Evolutionary conservation across 345 rosid species (phyloP), one percentile per base, ranked within the genome.

Genomic region (Populus ilicifolia): DNA sequence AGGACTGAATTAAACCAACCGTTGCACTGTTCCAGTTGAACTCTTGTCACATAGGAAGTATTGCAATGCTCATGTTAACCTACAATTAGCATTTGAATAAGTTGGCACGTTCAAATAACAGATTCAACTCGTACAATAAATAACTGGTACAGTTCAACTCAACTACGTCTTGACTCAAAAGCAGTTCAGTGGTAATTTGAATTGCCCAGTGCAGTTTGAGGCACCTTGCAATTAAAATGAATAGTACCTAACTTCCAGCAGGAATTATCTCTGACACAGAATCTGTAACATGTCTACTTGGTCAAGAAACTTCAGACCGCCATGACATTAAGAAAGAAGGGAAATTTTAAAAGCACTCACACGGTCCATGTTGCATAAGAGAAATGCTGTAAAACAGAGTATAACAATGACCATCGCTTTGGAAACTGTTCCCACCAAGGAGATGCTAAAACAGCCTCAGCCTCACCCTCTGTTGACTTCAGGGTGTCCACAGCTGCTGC

Each of bases 21-120:
- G 99, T 95, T 69, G 98, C 91, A 83, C 97, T 93, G 86, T 88
- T 93, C 99, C 99, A 95, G 77, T 87, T 89, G 83, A 83, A 95
- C 88, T 95, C 93, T 86, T 89, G 81, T 50, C 98, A 95, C 99
- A 95, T 95, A 41, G 99, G 98, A 82, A 95, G 98, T 66, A 95
- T 92, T 17, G 99, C 98, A 85, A 93, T 93, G 91, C 99, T 95
- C 98, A 93, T 95, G 80, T 95, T 95, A 75, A 95, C 99, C 99
- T 95, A 79, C 81, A 83, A 79, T 68, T 75, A 65, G 74, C 63
- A 83, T 44, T 39, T 71, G 56, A 67, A 44, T 65, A 33, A 79
- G 80, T 23, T 64, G 59, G 77, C 74, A 78, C 52, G 18, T 63
- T 9, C 73, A 69, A 46, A 52, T 50, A 29, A 30, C 11, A 52